Base-by-base conservation (phyloP, 2,329 filamentous ascomycete species). In the Penicillium sp. region DNA sequence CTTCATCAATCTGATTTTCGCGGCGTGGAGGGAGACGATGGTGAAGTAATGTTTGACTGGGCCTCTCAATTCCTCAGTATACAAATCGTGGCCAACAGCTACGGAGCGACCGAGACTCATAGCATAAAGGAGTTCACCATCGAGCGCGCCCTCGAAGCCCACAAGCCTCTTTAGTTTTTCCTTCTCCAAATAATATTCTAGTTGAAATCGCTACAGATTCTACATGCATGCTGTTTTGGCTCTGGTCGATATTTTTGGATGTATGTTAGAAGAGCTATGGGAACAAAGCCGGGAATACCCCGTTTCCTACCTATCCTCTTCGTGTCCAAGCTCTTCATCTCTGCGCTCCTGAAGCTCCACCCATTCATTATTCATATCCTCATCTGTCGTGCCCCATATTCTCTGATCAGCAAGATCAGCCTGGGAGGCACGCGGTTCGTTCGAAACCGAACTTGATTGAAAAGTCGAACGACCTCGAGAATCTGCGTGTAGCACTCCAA, bases 301-400 rank as follows among this genome's bases (percentile, higher is more conserved):
- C n/a, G 25, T 27, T 18, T 39, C 18, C 18, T 25, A 42, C 28
- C 43, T 40, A 56, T 48, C 25, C 25, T 44, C 31, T 16, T 49
- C 41, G 36, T 25, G 47, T 1, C 61, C 62, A 6, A 60, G 16
- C 44, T 65, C 62, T 36, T 65, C 63, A 48, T 61, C 62, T n/a
- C 38, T 44, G 22, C 48, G 54, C 40, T 57, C 45, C 20, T 55
- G 54, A 31, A 66, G 54, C 16, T 64, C 64, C 4, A 65, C 40
- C 63, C 63, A 67, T 25, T 64, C 58, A 36, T 63, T 51, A 30
- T 41, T 43, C 27, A 27, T 30, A 16, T 50, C 51, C 14, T 53
- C 47, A 30, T 46, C 28, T 11, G 22, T 48, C 14, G 39, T 31
- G 38, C 42, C 44, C 44, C 45, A 50, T 44, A 40, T 42, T 33